These are phyloP conservation scores for Pseudopyricularia javanii DNA, from an alignment of 2,329 filamentous ascomycete genomes.

Conservation along the genomic window DNA sequence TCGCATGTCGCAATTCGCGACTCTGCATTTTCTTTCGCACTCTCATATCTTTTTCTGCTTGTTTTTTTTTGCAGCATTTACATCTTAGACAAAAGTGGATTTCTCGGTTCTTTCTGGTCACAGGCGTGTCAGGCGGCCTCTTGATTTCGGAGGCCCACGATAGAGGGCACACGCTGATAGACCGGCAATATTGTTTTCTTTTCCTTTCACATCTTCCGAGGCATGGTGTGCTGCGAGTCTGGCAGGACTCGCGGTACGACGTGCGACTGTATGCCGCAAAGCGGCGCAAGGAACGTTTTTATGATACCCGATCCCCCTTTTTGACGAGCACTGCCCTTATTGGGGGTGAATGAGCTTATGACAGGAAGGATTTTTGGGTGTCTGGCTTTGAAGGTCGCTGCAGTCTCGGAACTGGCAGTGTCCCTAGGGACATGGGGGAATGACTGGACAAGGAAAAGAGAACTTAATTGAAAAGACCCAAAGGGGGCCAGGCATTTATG, in stretches of 20 bases:
- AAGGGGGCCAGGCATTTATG: not conserved
- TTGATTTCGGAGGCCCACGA: not conserved
- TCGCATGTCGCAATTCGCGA: not conserved
- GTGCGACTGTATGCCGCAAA: not conserved
- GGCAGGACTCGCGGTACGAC: not conserved
- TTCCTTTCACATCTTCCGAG: constrained; percentile 2
- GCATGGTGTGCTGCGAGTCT: not conserved
- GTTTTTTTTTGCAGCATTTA: constrained; percentile 16
- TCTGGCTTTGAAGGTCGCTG: constrained; percentile 1
- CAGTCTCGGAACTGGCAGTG: constrained; percentile 1
- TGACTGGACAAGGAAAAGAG: constrained; percentile 1
- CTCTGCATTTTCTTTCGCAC: constrained; percentile 3
- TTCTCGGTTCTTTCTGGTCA: constrained; percentile 45
- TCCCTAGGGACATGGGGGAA: not conserved
- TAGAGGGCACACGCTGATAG: constrained; percentile 2
- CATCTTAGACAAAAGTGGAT: constrained; percentile 55
- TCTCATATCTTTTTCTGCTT: constrained; percentile 9
- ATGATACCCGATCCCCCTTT: constrained; percentile 1
- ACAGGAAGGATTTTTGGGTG: not conserved
- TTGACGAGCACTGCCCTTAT: not conserved
- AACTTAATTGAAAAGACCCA: constrained; percentile 2
- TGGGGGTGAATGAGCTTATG: not conserved
- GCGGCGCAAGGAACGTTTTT: not conserved
- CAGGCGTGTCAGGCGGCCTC: constrained; percentile 3
- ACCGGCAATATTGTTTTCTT: constrained; percentile 3